Conservation (phyloP, 441 rosid genomes). For the Iberis amara region DNA sequence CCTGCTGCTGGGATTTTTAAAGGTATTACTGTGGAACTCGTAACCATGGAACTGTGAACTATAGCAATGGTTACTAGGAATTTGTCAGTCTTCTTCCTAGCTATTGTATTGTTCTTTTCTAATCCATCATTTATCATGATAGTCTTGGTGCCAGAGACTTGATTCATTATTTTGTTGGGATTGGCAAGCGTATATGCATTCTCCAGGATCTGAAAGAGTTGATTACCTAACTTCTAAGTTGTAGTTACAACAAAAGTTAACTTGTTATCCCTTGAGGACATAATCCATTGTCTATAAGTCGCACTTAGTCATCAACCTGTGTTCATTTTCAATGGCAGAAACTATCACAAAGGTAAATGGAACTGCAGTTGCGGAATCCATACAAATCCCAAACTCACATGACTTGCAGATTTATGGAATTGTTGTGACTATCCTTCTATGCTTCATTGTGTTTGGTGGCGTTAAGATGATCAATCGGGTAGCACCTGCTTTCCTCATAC, state of each 20-base stretch:
- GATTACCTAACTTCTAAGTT: slow-evolving; percentile 12
- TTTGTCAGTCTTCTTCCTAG: slow-evolving; percentile 5
- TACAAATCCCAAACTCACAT: slow-evolving; percentile 78
- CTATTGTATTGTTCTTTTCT: neutral
- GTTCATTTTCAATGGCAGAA: slow-evolving; percentile 47
- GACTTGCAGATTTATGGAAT: slow-evolving; percentile 95
- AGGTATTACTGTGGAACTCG: slow-evolving; percentile 45
- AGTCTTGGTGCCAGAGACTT: slow-evolving; percentile 2
- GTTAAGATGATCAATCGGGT: slow-evolving; percentile 99
- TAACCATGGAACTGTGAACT: slow-evolving; percentile 16
- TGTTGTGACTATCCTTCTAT: slow-evolving; percentile 75
- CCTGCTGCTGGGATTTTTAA: slow-evolving; percentile 94
- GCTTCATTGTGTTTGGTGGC: slow-evolving; percentile 99
- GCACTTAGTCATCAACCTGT: slow-evolving; percentile 8
- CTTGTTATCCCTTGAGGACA: slow-evolving; percentile 12
- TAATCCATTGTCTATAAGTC: slow-evolving; percentile 5
- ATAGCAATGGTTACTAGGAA: slow-evolving; percentile 14
- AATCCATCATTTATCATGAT: slow-evolving; percentile 7
- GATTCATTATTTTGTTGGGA: slow-evolving; percentile 19
- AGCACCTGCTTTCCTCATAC: slow-evolving; percentile 96
- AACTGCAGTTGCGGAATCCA: slow-evolving; percentile 45
- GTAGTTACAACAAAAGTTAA: slow-evolving; percentile 2
- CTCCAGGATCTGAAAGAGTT: slow-evolving; percentile 15
- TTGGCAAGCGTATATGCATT: slow-evolving; percentile 11
- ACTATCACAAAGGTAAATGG: slow-evolving; percentile 65